Conservation (phyloP, 306 rosid species). For the Crotalaria pallida region DNA sequence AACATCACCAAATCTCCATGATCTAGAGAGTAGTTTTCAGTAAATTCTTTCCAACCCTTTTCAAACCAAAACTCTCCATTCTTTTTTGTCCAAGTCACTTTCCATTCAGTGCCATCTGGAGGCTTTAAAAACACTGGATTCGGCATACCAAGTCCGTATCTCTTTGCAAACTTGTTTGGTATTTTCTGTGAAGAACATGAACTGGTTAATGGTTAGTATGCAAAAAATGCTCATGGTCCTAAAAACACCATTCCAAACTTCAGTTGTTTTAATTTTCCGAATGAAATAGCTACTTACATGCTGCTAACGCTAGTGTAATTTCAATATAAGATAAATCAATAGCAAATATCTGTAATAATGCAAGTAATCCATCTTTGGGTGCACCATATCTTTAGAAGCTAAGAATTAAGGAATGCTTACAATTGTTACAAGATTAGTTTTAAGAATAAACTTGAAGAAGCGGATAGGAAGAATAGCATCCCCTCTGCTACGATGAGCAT, state of each 20-base stretch:
- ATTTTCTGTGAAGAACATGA: slow-evolving; percentile 4
- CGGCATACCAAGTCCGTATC: slow-evolving; percentile 7
- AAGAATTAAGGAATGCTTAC: background rate
- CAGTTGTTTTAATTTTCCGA: too few relatives aligned
- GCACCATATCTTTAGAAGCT: background rate
- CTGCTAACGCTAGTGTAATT: too few relatives aligned
- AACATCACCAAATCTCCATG: background rate
- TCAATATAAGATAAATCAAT: background rate
- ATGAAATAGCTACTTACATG: too few relatives aligned
- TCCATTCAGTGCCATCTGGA: slow-evolving; percentile 20
- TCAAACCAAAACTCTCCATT: slow-evolving; percentile 1
- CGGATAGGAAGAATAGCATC: background rate
- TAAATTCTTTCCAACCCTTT: slow-evolving; percentile 14
- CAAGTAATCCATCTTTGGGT: background rate
- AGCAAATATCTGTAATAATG: background rate
- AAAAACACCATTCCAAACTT: background rate
- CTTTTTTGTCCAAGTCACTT: slow-evolving; percentile 6
- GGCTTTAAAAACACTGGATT: slow-evolving; percentile 21
- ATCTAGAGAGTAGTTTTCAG: background rate
- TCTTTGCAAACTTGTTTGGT: slow-evolving; percentile 3
- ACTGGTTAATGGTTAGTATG: background rate
- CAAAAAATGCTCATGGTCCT: background rate
- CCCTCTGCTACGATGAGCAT: background rate
- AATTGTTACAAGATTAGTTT: background rate
- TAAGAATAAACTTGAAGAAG: background rate